Base-by-base conservation (phyloP, 225 moss, liverwort and hornwort species). In the Straminergon stramineum region DNA sequence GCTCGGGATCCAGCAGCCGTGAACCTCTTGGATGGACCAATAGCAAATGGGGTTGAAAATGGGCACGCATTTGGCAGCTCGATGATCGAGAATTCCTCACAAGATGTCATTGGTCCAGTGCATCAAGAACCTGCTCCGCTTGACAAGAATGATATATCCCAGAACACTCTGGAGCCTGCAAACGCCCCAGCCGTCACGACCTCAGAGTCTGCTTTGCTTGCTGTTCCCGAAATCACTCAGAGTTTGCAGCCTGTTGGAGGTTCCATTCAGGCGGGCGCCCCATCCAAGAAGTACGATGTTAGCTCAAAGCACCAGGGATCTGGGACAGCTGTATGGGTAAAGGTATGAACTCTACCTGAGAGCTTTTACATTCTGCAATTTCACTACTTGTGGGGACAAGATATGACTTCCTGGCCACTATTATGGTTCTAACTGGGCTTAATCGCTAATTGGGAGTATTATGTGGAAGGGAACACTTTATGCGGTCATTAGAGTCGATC, bases 271-370 rank as follows among this genome's bases (percentile, higher is more conserved):
- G 88, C 84, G 84, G 58, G 19, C n/a, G 69, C 63, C 68, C 41
- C 85, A 17, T 39, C 63, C 81, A 90, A 90, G 84, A 92, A 93
- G 86, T 82, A 89, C 34, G 85, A 91, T 80, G 78, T 89, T 73
- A 92, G 92, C 90, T 84, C 85, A 85, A 92, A 95, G 89, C 94
- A 95, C 62, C 85, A 91, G 80, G 93, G 85, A 55, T 90, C 91
- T 90, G 94, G 94, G 83, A 91, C 90, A 82, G 87, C 93, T 91
- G 88, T 93, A 71, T 95, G 94, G 94, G 69, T 93, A 8, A 95
- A 95, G 94, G 94, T 95, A 91, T 74, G 88, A 75, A 51, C 83
- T 62, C 55, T 79, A 76, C 83, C 48, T 52, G 15, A 82, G 67
- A 76, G 75, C 62, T 86, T 27, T 13, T 77, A 57, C 66, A 57